Evolutionary conservation across 2,329 filamentous ascomycete genomes (phyloP).

Genomic region (Stachybotrys echinatus): DNA sequence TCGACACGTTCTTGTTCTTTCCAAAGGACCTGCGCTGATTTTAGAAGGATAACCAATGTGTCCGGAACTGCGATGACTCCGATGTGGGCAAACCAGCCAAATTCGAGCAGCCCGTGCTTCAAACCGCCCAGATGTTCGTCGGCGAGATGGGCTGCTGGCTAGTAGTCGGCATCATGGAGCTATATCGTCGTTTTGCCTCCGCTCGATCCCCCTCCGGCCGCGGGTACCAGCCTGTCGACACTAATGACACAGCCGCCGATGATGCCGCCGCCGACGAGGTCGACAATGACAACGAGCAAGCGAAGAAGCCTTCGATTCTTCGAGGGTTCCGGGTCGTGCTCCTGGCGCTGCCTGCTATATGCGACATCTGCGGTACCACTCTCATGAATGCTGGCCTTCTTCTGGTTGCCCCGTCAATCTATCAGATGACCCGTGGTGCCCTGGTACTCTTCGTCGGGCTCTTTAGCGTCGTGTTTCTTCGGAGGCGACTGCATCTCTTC

Average conservation of each 20-base stretch:
- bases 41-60: slow-evolving; percentile 87
- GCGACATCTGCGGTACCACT: slow-evolving; percentile 91
- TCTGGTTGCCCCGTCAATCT: slow-evolving; percentile 92
- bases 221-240: slow-evolving; percentile 63
- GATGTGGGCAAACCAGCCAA: slow-evolving; percentile 60
- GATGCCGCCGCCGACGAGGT: slow-evolving; percentile 36
- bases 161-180: slow-evolving; percentile 65
- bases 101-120: slow-evolving; percentile 94
- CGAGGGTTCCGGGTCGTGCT: slow-evolving; percentile 67
- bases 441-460: slow-evolving; percentile 93
- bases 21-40: slow-evolving; percentile 1
- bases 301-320: slow-evolving; percentile 54
- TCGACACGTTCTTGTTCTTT: not conserved
- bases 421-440: slow-evolving; percentile 96
- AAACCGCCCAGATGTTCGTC: slow-evolving; percentile 97
- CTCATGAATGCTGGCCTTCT: slow-evolving; percentile 95
- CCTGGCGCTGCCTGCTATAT: slow-evolving; percentile 80
- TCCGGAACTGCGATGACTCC: slow-evolving; percentile 74
- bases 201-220: slow-evolving; percentile 35
- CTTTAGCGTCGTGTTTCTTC: slow-evolving; percentile 89
- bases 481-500: slow-evolving; percentile 72
- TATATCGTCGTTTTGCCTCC: slow-evolving; percentile 55
- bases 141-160: slow-evolving; percentile 97
- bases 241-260: slow-evolving; percentile 39
- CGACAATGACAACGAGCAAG: slow-evolving; percentile 34